phyloP scores from a whole-genome alignment of 345 rosid species.

The Euclidium syriacum region DNA sequence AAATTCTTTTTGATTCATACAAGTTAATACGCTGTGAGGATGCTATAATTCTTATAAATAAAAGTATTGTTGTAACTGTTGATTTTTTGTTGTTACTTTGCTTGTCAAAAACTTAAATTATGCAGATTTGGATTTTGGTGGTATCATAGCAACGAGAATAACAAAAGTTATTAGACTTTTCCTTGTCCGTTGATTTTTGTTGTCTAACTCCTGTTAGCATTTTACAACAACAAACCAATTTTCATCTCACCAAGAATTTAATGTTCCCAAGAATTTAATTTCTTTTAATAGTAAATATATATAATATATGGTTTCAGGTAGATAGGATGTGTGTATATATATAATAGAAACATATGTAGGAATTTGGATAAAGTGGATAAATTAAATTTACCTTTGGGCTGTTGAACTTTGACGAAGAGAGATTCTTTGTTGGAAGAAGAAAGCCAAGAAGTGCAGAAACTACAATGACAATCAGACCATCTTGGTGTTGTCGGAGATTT shows the following conservation, averaged over 20 bases:
- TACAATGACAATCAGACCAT: conserved; percentile 95
- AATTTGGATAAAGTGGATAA: not conserved
- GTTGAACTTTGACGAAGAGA: conserved; percentile 69
- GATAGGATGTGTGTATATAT: not conserved
- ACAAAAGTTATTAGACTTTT: no score
- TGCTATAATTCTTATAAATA: not conserved
- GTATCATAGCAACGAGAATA: no score
- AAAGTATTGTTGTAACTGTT: no score
- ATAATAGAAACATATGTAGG: not conserved
- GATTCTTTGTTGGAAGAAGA: conserved; percentile 43
- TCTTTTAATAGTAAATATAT: no score
- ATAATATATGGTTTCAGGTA: no score
- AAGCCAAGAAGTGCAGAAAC: conserved; percentile 63
- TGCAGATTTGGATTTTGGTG: no score
- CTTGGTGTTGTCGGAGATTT: conserved; percentile 51
- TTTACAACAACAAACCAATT: not conserved
- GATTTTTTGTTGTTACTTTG: no score
- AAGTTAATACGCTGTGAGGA: not conserved
- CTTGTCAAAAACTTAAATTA: no score
- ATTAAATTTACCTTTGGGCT: conserved; percentile 40
- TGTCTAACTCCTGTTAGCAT: not conserved
- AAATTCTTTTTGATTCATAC: not conserved
- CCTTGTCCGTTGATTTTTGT: no score
- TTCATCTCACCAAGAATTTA: not conserved
- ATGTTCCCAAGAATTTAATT: not conserved